These are phyloP conservation scores for Pueraria montana DNA, from an alignment of 306 rosid genomes.

Conservation along the genomic window DNA sequence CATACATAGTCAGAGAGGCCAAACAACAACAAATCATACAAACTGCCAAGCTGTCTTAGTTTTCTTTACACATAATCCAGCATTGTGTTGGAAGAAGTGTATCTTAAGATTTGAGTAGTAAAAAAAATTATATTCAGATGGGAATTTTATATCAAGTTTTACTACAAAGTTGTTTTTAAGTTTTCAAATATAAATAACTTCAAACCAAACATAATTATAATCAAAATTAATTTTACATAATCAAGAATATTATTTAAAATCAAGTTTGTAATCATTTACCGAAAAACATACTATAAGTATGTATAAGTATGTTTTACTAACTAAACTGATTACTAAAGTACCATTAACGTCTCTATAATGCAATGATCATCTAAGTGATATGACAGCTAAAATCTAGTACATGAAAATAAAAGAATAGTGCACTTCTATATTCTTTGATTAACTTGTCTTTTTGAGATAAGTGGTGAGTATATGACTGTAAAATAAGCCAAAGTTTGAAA, in stretches of 20 bases:
- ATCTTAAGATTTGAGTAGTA: background rate
- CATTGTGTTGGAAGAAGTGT: background rate
- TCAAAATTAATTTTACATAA: background rate
- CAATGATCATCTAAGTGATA: background rate
- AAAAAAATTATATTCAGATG: background rate
- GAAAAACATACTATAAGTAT: too few species aligned
- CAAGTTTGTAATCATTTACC: background rate
- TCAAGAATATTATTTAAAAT: background rate
- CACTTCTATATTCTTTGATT: slow-evolving; percentile 22
- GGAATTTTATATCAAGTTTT: background rate
- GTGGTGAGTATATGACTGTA: slow-evolving; percentile 20
- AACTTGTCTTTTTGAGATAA: slow-evolving; percentile 24
- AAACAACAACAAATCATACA: background rate
- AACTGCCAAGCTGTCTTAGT: background rate
- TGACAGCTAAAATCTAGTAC: background rate
- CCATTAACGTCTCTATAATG: too few species aligned
- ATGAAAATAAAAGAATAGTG: background rate
- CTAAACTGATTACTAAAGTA: background rate
- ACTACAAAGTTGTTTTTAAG: background rate
- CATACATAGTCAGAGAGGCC: background rate
- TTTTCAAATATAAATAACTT: background rate
- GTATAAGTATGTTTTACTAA: background rate
- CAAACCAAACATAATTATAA: background rate
- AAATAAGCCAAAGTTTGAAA: slow-evolving; percentile 1
- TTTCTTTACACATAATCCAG: background rate